Evolutionary conservation across 2,329 filamentous ascomycete species (phyloP).

Genomic region (Hypoxylon sp.): DNA sequence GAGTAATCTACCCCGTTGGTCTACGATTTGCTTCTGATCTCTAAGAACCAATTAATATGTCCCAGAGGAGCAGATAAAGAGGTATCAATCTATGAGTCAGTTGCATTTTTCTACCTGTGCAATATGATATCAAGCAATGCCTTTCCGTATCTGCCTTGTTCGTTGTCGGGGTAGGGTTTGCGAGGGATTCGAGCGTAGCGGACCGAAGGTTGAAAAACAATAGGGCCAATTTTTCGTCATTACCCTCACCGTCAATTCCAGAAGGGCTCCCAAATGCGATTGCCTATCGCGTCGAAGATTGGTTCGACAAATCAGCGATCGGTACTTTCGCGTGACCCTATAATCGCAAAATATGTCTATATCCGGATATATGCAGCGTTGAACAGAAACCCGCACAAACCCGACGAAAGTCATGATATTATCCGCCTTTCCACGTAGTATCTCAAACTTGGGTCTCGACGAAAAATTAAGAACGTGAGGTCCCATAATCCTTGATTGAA

Average conservation of each 20-base stretch:
- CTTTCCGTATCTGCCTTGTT: background rate
- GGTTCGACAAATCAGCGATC: background rate
- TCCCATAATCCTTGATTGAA: background rate
- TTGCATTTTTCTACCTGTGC: background rate
- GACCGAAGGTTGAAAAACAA: slow-evolving; percentile 2
- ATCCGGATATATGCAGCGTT: slow-evolving; percentile 1
- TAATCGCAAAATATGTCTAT: slow-evolving; percentile 6
- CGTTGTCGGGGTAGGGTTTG: background rate
- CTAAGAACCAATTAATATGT: background rate
- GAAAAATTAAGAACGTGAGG: no score
- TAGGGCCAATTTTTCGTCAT: slow-evolving; percentile 1
- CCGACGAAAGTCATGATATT: background rate
- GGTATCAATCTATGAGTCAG: background rate
- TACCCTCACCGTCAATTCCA: slow-evolving; percentile 16
- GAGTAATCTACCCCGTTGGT: background rate
- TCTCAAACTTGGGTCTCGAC: no score
- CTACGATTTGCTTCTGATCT: no score
- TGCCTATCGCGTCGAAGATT: background rate
- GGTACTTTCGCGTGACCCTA: slow-evolving; percentile 1
- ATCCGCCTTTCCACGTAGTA: background rate
- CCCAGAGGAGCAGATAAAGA: background rate
- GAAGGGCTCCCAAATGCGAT: background rate
- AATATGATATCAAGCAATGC: background rate
- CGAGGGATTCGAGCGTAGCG: slow-evolving; percentile 9
- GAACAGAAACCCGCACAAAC: background rate